Percentiles rank a stretch among this genome's conserved stretches.
phyloP scores from a whole-genome alignment of 345 rosid species.

The Lumnitzera littorea region DNA sequence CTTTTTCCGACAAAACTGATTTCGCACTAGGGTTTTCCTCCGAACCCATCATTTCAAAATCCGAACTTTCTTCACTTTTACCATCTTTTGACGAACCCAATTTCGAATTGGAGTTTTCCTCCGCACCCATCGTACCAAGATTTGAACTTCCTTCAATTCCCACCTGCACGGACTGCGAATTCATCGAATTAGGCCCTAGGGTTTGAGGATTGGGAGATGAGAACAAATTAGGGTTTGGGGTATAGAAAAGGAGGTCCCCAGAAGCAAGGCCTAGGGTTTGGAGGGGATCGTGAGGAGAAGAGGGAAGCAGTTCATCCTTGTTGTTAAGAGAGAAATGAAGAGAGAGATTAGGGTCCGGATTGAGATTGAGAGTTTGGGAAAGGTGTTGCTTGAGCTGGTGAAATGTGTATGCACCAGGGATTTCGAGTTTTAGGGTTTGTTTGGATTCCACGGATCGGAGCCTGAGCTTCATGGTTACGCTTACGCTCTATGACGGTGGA shows the following conservation, averaged over 20 bases:
- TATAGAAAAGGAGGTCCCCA: conserved; percentile 65
- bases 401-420: conserved; percentile 23
- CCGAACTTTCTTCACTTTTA: too few species aligned
- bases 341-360: conserved; percentile 1
- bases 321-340: conserved; percentile 64
- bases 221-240: conserved; percentile 24
- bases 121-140: too few species aligned
- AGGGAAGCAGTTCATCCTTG: conserved; percentile 42
- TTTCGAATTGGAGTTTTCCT: too few species aligned
- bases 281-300: conserved; percentile 38
- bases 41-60: too few species aligned
- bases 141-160: too few species aligned
- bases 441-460: conserved; percentile 44
- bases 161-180: not conserved
- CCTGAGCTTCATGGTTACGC: conserved; percentile 51
- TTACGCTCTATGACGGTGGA: not conserved
- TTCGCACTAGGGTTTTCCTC: too few species aligned
- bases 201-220: conserved; percentile 1
- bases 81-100: too few species aligned
- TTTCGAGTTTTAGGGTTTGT: conserved; percentile 44
- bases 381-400: conserved; percentile 34
- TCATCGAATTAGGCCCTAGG: conserved; percentile 2
- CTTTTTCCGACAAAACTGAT: too few species aligned
- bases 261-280: conserved; percentile 53
- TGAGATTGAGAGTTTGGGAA: conserved; percentile 7